Conservation (phyloP, 352 stramenopile species). For the Peronospora destructor region DNA sequence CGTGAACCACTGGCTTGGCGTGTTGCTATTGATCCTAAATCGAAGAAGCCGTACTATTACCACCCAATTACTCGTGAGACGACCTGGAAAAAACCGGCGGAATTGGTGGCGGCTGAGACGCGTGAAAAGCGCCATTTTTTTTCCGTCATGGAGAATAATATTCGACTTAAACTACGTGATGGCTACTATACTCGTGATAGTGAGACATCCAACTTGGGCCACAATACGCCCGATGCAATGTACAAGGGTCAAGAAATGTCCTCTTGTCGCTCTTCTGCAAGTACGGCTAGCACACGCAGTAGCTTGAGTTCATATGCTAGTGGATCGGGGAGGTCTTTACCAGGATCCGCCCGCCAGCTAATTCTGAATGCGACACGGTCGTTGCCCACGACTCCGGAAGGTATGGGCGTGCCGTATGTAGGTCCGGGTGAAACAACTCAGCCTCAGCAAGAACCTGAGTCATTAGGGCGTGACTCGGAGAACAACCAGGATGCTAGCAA, state of each 20-base stretch:
- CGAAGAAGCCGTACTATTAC: slow-evolving; percentile 95
- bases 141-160: slow-evolving; percentile 94
- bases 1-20: slow-evolving; percentile 52
- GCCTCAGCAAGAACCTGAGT: slow-evolving; percentile 31
- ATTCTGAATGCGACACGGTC: slow-evolving; percentile 32
- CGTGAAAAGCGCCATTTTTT: slow-evolving; percentile 89
- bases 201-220: slow-evolving; percentile 24
- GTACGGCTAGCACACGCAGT: slow-evolving; percentile 33
- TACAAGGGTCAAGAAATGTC: slow-evolving; percentile 25
- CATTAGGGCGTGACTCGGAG: slow-evolving; percentile 35
- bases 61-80: slow-evolving; percentile 93
- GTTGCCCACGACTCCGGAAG: slow-evolving; percentile 46
- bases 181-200: slow-evolving; percentile 54
- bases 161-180: slow-evolving; percentile 77
- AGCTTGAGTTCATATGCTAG: slow-evolving; percentile 26
- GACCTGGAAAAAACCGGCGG: slow-evolving; percentile 93
- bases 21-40: slow-evolving; percentile 73
- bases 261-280: slow-evolving; percentile 32
- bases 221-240: slow-evolving; percentile 19
- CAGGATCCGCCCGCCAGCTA: slow-evolving; percentile 23
- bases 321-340: slow-evolving; percentile 22
- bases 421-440: slow-evolving; percentile 16
- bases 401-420: slow-evolving; percentile 12
- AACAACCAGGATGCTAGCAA: slow-evolving; percentile 34
- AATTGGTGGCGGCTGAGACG: slow-evolving; percentile 72